These are phyloP conservation scores for Paraphoma sp. DNA, from an alignment of 2,329 filamentous ascomycete genomes.

Conservation along the genomic window DNA sequence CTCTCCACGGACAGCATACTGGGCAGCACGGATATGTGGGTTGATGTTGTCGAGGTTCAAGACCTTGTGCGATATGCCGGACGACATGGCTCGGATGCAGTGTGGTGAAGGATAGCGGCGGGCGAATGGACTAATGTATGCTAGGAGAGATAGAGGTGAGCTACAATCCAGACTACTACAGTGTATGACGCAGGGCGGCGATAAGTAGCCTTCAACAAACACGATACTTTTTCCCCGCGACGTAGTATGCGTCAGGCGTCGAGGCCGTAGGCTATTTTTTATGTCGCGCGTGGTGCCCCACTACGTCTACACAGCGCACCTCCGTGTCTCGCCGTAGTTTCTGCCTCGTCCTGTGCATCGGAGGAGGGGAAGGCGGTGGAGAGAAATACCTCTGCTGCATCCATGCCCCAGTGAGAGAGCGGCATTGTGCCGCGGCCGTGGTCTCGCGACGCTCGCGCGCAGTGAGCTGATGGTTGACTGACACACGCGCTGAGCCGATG, in stretches of 20 bases:
- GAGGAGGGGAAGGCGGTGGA: conserved; percentile 14
- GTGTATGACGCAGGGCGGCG: conserved; percentile 9
- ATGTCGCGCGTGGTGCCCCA: conserved; percentile 36
- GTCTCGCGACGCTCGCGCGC: conserved; percentile 20
- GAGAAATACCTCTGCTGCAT: conserved; percentile 37
- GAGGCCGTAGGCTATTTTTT: conserved; percentile 31
- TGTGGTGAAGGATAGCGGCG: conserved; percentile 4
- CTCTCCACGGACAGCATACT: conserved; percentile 97
- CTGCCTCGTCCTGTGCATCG: not conserved
- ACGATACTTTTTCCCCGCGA: conserved; percentile 19
- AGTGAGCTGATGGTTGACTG: conserved; percentile 24
- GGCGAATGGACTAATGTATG: conserved; percentile 10
- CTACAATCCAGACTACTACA: conserved; percentile 9
- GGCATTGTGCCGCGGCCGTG: conserved; percentile 1
- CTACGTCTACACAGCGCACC: conserved; percentile 17
- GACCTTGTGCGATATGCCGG: conserved; percentile 44
- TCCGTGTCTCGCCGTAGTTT: conserved; percentile 18
- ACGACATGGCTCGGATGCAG: conserved; percentile 50
- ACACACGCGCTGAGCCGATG: conserved; percentile 33
- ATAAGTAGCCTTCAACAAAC: conserved; percentile 5
- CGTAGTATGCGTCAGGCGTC: conserved; percentile 16
- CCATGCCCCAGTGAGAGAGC: conserved; percentile 11
- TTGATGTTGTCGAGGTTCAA: conserved; percentile 91
- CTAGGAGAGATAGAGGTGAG: conserved; percentile 17
- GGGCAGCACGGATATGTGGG: conserved; percentile 80